Percentiles rank a stretch among this genome's conserved stretches.
Evolutionary conservation across 129 eudicot genomes (phyloP).

Genomic region (Artemisia annua): DNA sequence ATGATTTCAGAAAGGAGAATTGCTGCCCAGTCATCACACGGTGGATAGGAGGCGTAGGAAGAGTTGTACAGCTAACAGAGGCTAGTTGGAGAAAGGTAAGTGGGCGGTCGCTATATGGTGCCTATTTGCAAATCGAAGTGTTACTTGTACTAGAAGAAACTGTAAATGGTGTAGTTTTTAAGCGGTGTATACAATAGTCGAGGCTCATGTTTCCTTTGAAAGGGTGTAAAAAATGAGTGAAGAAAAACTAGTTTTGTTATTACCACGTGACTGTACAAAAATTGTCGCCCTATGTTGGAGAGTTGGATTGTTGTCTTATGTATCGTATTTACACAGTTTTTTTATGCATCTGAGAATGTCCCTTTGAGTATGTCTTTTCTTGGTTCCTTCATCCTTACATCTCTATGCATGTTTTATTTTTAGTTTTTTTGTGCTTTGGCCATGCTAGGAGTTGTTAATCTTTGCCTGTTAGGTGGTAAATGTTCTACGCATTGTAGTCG

Average conservation of each 20-base stretch:
- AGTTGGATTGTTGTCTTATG: constrained; percentile 24
- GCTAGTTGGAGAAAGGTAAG: constrained; percentile 59
- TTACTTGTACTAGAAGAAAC: constrained; percentile 74
- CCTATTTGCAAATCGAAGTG: constrained; percentile 54
- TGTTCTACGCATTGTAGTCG: too few species aligned
- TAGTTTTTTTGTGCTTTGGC: too few species aligned
- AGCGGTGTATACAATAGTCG: constrained; percentile 65
- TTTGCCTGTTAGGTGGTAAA: too few species aligned
- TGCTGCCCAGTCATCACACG: constrained; percentile 68
- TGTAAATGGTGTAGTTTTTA: constrained; percentile 87
- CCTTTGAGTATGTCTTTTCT: neutral
- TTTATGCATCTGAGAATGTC: constrained; percentile 22
- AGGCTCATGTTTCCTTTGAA: constrained; percentile 36
- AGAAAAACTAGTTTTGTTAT: constrained; percentile 30
- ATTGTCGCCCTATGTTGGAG: constrained; percentile 24
- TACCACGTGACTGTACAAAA: constrained; percentile 40
- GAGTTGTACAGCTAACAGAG: constrained; percentile 97
- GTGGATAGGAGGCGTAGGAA: constrained; percentile 51
- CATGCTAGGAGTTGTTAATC: too few species aligned
- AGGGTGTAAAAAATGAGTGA: constrained; percentile 41
- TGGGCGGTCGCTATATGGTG: constrained; percentile 4
- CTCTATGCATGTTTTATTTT: neutral
- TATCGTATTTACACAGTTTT: constrained; percentile 24
- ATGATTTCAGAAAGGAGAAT: constrained; percentile 69
- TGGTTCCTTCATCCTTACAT: neutral